Base-by-base conservation (phyloP, 352 stramenopile species). In the Phytophthora foliorum region DNA sequence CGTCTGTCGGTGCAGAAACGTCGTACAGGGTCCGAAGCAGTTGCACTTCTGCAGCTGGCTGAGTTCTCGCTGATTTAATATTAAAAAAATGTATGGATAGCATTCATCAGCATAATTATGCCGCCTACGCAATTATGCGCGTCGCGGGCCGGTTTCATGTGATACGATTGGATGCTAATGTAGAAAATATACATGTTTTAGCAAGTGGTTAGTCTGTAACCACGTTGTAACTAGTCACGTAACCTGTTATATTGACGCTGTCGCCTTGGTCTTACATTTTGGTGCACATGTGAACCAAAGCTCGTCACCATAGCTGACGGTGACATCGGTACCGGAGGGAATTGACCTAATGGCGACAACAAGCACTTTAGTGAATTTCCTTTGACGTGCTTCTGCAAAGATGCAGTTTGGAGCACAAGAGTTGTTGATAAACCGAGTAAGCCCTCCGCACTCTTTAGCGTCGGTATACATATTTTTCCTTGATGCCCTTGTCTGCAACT, bases 311-410 rank as follows among this genome's bases (percentile, higher is more conserved):
- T 29, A 29, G 25, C 25, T 29, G 25, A 32, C 19, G 14, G 46
- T 54, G 6, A 38, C 46, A 6, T 24, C 46, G 17, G 24, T 25
- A 14, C 25, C 25, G n/a, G 46, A 25, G 10, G 7, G 24, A 54
- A 54, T 54, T 16, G 24, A 14, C n/a, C 13, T 54, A 36, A 16
- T 21, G 16, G 8, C 22, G 25, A 54, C n/a, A 4, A 54, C 46
- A 54, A 54, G 25, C 14, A 54, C 46, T 38, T 38, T 54, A n/a
- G 27, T 54, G 14, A 14, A 36, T 38, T 27, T 54, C n/a, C 25
- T 0, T 14, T 36, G 24, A 3, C 46, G 46, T 14, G n/a, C n/a
- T 48, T 27, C 41, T 14, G 41, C 41, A 25, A 48, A 48, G 1
- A 25, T 48, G n/a, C 46, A 25, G 25, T 54, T 54, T 38, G 25